Evolutionary conservation across 2,329 filamentous ascomycete species (phyloP).

Genomic region (Cordyceps cicadae): DNA sequence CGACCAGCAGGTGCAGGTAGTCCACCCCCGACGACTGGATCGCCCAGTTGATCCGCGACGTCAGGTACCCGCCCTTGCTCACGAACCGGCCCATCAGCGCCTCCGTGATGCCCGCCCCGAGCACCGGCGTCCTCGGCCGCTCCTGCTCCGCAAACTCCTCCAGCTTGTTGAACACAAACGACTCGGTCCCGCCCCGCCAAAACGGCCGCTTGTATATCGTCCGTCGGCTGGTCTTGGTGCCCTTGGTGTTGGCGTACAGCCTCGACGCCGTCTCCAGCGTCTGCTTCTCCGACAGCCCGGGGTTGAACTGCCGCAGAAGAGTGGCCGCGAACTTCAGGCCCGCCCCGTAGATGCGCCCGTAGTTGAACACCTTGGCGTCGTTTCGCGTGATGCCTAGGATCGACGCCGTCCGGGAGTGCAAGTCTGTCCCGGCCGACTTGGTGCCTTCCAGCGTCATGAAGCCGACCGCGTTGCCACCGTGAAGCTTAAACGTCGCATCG

Average conservation of each 20-base stretch:
- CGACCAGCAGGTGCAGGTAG: conserved; percentile 87
- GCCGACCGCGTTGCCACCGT: conserved; percentile 93
- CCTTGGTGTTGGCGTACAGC: conserved; percentile 85
- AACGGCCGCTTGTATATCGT: conserved; percentile 66
- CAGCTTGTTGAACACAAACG: conserved; percentile 95
- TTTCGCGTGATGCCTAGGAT: conserved; percentile 93
- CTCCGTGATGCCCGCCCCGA: conserved; percentile 93
- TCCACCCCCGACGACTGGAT: conserved; percentile 97
- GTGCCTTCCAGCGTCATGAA: conserved; percentile 99
- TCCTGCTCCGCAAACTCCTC: conserved; percentile 98
- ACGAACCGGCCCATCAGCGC: conserved; percentile 84
- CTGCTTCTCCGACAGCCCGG: conserved; percentile 67
- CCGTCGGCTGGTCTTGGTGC: conserved; percentile 71
- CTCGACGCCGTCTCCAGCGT: conserved; percentile 68
- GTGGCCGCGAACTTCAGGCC: conserved; percentile 89
- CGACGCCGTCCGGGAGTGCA: conserved; percentile 85
- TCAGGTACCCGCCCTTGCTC: conserved; percentile 85
- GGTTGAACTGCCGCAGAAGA: conserved; percentile 88
- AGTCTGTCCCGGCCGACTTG: conserved; percentile 85
- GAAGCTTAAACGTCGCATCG: conserved; percentile 87
- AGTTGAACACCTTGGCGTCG: conserved; percentile 96
- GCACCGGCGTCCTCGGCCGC: conserved; percentile 76
- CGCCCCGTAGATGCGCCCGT: conserved; percentile 97
- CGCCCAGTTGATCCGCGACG: conserved; percentile 96
- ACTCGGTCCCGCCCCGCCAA: conserved; percentile 94